Percentiles rank a stretch among this genome's conserved stretches.
Conservation (phyloP, 805 yeast genomes). For the Starmerella gropengiesseri region DNA sequence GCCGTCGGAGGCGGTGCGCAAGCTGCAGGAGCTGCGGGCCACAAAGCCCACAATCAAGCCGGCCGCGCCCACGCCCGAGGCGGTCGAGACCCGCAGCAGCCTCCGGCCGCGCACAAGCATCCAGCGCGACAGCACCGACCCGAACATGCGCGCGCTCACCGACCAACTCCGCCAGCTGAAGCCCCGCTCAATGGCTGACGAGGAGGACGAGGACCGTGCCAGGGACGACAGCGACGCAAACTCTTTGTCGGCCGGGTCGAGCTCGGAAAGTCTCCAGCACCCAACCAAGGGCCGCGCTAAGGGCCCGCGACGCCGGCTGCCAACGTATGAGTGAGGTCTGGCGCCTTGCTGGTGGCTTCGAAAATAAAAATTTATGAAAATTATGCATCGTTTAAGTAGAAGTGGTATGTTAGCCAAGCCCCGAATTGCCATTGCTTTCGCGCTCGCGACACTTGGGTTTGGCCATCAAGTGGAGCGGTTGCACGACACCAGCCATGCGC, state of each 20-base stretch:
- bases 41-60: slow-evolving; percentile 18
- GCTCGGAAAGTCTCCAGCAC: slow-evolving; percentile 17
- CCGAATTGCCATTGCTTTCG: no score
- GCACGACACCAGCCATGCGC: neutral
- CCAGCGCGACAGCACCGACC: slow-evolving; percentile 12
- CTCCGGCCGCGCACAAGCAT: slow-evolving; percentile 13
- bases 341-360: neutral
- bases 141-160: slow-evolving; percentile 16
- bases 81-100: slow-evolving; percentile 12
- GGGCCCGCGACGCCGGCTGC: slow-evolving; percentile 22
- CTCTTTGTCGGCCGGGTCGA: slow-evolving; percentile 8
- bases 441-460: no score
- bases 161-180: slow-evolving; percentile 15
- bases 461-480: neutral
- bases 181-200: slow-evolving; percentile 15
- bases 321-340: slow-evolving; percentile 8
- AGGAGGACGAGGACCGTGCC: slow-evolving; percentile 9
- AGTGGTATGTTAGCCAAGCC: no score
- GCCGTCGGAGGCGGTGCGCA: slow-evolving; percentile 17
- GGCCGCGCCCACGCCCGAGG: slow-evolving; percentile 17
- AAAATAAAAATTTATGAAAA: no score
- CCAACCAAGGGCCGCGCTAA: slow-evolving; percentile 19
- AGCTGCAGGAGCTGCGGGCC: slow-evolving; percentile 19
- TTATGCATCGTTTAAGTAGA: no score
- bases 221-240: slow-evolving; percentile 6